Evolutionary conservation across 2,329 filamentous ascomycete genomes (phyloP).

Genomic region (Tothia fuscella): DNA sequence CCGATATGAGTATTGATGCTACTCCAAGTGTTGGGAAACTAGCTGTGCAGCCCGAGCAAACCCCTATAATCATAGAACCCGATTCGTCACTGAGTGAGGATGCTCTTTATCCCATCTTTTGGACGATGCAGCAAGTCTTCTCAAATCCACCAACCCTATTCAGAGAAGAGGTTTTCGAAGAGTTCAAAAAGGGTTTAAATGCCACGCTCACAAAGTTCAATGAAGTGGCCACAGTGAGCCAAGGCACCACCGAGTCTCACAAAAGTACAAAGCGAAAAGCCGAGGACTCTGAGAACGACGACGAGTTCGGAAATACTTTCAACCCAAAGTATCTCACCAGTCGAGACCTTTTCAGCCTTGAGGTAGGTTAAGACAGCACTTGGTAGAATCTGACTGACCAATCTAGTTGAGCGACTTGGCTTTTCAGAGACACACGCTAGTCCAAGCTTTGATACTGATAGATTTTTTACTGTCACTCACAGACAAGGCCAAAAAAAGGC

Average conservation of each 20-base stretch:
- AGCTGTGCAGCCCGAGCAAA: conserved; percentile 30
- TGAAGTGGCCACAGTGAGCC: conserved; percentile 52
- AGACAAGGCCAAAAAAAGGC: conserved; percentile 66
- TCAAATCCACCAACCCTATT: conserved; percentile 70
- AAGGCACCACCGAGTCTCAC: conserved; percentile 56
- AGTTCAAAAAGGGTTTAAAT: conserved; percentile 52
- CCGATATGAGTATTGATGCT: conserved; percentile 23
- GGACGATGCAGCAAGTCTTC: conserved; percentile 84
- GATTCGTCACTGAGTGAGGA: conserved; percentile 45
- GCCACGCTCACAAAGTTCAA: conserved; percentile 65
- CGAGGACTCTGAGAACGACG: conserved; percentile 44
- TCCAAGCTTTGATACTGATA: conserved; percentile 87
- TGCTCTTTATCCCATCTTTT: conserved; percentile 79
- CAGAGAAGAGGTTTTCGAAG: conserved; percentile 17
- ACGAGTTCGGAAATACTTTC: conserved; percentile 60
- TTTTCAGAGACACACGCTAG: conserved; percentile 85
- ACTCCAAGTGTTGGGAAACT: conserved; percentile 31
- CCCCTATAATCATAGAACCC: conserved; percentile 13
- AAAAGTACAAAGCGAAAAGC: conserved; percentile 60
- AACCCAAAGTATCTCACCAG: conserved; percentile 99
- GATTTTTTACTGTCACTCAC: conserved; percentile 93
- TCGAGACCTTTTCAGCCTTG: conserved; percentile 85
- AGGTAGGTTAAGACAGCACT: conserved; percentile 42
- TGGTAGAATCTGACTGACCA: conserved; percentile 6
- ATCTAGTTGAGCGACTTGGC: conserved; percentile 77